Evolutionary conservation across 2,329 filamentous ascomycete genomes (phyloP).

Genomic region (Colletotrichum agaves): DNA sequence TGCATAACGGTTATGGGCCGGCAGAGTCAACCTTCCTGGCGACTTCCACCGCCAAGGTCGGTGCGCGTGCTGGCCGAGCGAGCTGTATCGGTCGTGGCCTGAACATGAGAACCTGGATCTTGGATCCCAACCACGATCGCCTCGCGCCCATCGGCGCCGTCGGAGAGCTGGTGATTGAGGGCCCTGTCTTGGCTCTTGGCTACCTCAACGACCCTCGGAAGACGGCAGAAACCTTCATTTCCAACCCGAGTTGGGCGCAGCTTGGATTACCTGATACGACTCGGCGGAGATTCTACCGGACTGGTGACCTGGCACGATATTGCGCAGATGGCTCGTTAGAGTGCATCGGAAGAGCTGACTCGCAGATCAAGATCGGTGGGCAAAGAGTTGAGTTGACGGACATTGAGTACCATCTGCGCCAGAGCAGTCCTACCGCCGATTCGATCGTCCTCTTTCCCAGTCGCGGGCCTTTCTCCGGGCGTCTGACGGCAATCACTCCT

Average conservation of each 20-base stretch:
- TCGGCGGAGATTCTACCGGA: constrained; percentile 36
- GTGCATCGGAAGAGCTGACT: constrained; percentile 37
- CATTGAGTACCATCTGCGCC: constrained; percentile 26
- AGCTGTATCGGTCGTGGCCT: constrained; percentile 42
- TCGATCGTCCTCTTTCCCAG: background rate
- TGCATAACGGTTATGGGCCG: constrained; percentile 14
- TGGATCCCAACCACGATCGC: constrained; percentile 32
- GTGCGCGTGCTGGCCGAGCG: background rate
- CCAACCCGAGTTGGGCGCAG: constrained; percentile 3
- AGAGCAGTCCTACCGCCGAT: constrained; percentile 52
- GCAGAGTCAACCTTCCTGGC: constrained; percentile 9
- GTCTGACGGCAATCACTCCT: background rate
- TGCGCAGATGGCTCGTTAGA: constrained; percentile 36
- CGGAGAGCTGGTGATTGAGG: constrained; percentile 24
- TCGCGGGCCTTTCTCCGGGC: background rate
- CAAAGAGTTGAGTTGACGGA: constrained; percentile 39
- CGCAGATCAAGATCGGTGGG: constrained; percentile 39
- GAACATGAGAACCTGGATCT: constrained; percentile 42
- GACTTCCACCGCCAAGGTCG: background rate
- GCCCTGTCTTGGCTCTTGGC: constrained; percentile 21
- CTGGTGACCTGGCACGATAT: constrained; percentile 37
- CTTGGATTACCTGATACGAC: background rate
- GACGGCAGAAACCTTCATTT: constrained; percentile 40
- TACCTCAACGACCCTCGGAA: constrained; percentile 38
- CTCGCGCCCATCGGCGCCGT: constrained; percentile 44